Evolutionary conservation across 1,139 yeast species (phyloP), one percentile per base, ranked within the genome.

Genomic region (Meyerozyma sp.): DNA sequence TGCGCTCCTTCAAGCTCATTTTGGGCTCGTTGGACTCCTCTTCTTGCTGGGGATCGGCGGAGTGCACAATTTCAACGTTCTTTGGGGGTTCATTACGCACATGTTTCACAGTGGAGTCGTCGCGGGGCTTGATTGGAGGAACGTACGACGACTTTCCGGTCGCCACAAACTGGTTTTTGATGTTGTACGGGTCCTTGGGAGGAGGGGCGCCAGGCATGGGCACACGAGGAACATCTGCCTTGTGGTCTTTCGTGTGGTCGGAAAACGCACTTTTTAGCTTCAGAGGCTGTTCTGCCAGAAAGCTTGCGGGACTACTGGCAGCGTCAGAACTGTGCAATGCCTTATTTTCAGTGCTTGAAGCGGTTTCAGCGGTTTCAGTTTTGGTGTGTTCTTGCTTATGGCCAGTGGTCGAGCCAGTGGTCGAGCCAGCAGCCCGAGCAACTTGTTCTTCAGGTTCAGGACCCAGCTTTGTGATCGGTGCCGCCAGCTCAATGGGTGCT

Each of bases 1-100:
- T 89, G 51, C 98, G 77, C 52, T 93, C 97, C 58, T 86, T 86
- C 57, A 93, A 71, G 45, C 95, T 84, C 68, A 90, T 66, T 53
- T 85, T 83, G 10, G 96, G 96, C 23, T 69, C 78, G 25, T 70
- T 79, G 6, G 68, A 73, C 45, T 77, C 81, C 46, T 71, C 51
- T 11, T 54, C 51, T 25, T 47, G 58, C 4, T 44, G 50, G 10
- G 50, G 56, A 32, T 55, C 58, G 14, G 54, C 48, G 32, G 56
- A 54, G 44, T 52, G 59, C 20, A 63, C 67, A 4, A 66, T 53
- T 18, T 66, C 67, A 8, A 53, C 50, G 28, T 53, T 56, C 10
- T 46, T 42, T 5, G 56, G 56, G 6, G 57, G 55, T 3, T 49
- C 53, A 25, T 61, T 63, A 39, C 61, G 61, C 20, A 60, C 60